Conservation (phyloP, 768 basidiomycete genomes). For the Inosperma sp. region DNA sequence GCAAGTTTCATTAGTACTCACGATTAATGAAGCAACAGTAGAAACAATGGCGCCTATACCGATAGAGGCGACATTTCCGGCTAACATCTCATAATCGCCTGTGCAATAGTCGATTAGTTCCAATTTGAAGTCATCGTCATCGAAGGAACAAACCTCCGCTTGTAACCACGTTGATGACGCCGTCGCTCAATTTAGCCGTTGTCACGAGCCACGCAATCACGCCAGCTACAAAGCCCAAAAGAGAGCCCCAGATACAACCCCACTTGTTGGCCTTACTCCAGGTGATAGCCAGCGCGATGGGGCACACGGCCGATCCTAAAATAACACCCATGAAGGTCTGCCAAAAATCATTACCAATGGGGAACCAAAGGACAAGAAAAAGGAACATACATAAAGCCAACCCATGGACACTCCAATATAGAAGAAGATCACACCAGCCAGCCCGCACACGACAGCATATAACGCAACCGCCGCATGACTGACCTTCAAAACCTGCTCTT, state of each 20-base stretch:
- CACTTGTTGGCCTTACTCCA: constrained; percentile 84
- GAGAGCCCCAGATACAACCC: constrained; percentile 73
- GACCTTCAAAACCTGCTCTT: constrained; percentile 61
- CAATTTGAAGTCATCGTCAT: not conserved
- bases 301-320: constrained; percentile 79
- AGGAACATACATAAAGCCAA: constrained; percentile 76
- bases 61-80: constrained; percentile 86
- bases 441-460: constrained; percentile 73
- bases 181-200: constrained; percentile 63
- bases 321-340: constrained; percentile 88
- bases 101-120: not conserved
- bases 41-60: constrained; percentile 77
- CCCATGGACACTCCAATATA: constrained; percentile 92
- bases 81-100: constrained; percentile 67
- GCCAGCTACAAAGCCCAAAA: constrained; percentile 65
- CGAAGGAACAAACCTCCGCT: constrained; percentile 27
- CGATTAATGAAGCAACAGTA: constrained; percentile 56
- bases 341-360: not conserved
- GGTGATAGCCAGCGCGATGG: constrained; percentile 80
- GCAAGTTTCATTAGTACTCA: constrained; percentile 37
- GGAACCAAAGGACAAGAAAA: not conserved
- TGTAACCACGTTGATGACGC: constrained; percentile 61
- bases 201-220: constrained; percentile 84
- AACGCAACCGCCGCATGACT: constrained; percentile 63
- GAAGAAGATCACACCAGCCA: constrained; percentile 82